A percentile compares a stretch with the other conserved stretches of the same genome.
These are phyloP conservation scores for Gossypium sturtianum DNA, from an alignment of 345 rosid species.

Conservation along the genomic window DNA sequence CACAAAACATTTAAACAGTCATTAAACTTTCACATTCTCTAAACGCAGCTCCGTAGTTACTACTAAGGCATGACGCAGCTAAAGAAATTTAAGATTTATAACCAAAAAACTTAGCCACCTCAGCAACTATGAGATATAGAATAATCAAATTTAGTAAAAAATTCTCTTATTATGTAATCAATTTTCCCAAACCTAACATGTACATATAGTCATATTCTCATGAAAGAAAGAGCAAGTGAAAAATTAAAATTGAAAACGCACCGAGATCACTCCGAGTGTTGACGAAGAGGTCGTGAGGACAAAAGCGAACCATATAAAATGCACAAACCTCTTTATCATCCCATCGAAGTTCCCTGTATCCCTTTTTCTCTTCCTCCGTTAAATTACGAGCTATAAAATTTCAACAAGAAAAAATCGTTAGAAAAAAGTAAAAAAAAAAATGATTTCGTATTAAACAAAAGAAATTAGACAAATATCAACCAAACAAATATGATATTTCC, in stretches of 20 bases:
- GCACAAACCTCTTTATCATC: slow-evolving; percentile 93
- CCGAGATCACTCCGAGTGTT: slow-evolving; percentile 98
- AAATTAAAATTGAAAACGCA: slow-evolving; percentile 22
- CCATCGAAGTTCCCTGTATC: slow-evolving; percentile 78
- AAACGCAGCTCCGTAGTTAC: neutral
- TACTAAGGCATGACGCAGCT: neutral
- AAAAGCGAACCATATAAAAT: slow-evolving; percentile 90
- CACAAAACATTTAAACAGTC: neutral
- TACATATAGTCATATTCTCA: neutral
- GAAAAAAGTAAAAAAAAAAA: neutral
- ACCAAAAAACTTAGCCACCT: neutral
- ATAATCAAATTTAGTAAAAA: neutral
- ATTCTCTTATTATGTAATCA: neutral
- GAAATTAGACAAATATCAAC: neutral
- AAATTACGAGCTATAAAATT: slow-evolving; percentile 66
- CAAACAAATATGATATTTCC: neutral
- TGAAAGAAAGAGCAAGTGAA: neutral
- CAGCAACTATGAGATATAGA: neutral
- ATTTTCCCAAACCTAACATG: neutral
- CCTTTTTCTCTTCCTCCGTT: slow-evolving; percentile 85
- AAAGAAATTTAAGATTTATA: neutral
- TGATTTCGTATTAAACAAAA: neutral
- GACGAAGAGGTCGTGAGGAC: slow-evolving; percentile 97
- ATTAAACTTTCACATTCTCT: neutral
- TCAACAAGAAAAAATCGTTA: neutral